Evolutionary conservation across 1,284 basidiomycete species (phyloP).

Genomic region (Boletellus sp.): DNA sequence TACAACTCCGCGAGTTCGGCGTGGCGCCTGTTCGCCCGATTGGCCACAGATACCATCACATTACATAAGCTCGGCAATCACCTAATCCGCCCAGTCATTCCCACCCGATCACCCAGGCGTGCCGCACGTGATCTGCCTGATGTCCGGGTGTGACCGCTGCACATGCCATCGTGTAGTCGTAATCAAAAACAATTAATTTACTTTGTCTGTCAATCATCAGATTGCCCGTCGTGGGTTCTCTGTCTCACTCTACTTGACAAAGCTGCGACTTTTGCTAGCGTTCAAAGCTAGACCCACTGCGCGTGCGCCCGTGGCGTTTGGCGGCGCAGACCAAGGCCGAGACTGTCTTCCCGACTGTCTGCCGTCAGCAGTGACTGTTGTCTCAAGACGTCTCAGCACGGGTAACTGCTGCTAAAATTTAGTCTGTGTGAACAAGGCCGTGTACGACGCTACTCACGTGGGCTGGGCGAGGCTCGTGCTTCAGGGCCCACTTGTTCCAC

Average conservation of each 20-base stretch:
- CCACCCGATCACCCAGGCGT: too few species aligned
- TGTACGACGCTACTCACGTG: constrained; percentile 22
- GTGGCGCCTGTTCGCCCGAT: constrained; percentile 18
- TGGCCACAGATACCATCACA: too few species aligned
- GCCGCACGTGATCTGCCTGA: too few species aligned
- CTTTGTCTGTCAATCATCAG: too few species aligned
- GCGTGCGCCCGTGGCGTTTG: constrained; percentile 15
- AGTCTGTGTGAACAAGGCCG: constrained; percentile 14
- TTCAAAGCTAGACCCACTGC: constrained; percentile 13
- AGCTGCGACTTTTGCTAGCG: constrained; percentile 13
- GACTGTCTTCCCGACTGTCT: constrained; percentile 27
- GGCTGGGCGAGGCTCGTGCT: constrained; percentile 13
- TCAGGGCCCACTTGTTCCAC: constrained; percentile 53
- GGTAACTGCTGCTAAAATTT: constrained; percentile 30
- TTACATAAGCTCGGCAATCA: too few species aligned
- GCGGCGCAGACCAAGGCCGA: constrained; percentile 25
- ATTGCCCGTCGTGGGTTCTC: too few species aligned
- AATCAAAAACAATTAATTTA: too few species aligned
- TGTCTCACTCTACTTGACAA: constrained; percentile 8
- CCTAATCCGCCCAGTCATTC: too few species aligned
- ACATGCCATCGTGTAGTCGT: too few species aligned
- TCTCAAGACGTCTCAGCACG: constrained; percentile 41
- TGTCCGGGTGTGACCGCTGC: too few species aligned
- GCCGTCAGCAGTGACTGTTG: constrained; percentile 46
- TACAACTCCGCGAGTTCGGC: constrained; percentile 33